Base-by-base conservation (phyloP, 768 basidiomycete genomes). In the Boletus sensibilis region DNA sequence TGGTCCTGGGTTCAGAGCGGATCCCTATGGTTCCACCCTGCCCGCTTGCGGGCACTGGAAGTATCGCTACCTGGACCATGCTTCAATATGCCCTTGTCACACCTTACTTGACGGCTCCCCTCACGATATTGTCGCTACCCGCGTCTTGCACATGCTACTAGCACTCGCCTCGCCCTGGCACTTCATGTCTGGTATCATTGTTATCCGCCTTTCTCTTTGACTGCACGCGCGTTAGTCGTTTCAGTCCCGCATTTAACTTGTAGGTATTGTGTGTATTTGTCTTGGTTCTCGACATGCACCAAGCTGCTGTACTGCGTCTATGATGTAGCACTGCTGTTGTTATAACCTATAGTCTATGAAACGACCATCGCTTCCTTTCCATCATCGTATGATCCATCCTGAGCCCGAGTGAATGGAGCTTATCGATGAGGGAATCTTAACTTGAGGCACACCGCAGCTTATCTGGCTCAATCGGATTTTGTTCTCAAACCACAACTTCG, bases 181-280 rank as follows among this genome's bases (percentile, higher is more conserved):
- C 35, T 39, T 52, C 50, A 54, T 20, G 52, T 71, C 59, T 63
- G 62, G 65, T 59, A 52, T 39, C 60, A 61, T 53, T 39, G 25
- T 49, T 60, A 61, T 57, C 59, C 60, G 57, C 59, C 60, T 39
- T 62, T 67, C 64, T 53, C 66, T 63, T 52, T 61, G 64, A 62
- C 61, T 64, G 59, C 58, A 43, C 60, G 25, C 55, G 51, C 58
- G 45, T 37, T 70, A 35, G 61, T 66, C 62, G 68, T 64, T 70
- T 70, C 56, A 55, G 47, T 57, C 29, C n/a, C 55, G 46, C 48
- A 31, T 33, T 55, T 60, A 41, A 52, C 40, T 58, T 65, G 71
- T 73, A 73, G 71, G 69, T 73, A 72, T 60, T 59, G 55, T 60
- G 57, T 68, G 68, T 71, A 69, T 53, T 29, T 66, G 67, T 64